Percentiles rank a stretch among this genome's conserved stretches.
phyloP scores from a whole-genome alignment of 2,329 filamentous ascomycete genomes.

The Penicillium polonicum region DNA sequence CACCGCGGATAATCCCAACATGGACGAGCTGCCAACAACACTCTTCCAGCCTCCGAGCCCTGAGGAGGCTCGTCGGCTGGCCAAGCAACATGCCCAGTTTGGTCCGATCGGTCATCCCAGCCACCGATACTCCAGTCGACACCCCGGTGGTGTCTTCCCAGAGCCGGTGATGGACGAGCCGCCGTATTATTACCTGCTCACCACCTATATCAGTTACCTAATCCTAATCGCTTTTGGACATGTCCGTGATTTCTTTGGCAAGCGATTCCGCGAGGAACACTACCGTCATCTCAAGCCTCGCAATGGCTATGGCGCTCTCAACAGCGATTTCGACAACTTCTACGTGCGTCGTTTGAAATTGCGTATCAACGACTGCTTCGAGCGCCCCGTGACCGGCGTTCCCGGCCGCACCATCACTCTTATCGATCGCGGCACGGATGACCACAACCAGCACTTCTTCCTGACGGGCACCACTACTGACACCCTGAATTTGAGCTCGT shows the following conservation, averaged over 20 bases:
- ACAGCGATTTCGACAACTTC: conserved; percentile 98
- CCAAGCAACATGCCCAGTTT: conserved; percentile 83
- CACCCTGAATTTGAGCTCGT: conserved; percentile 97
- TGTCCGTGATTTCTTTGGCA: conserved; percentile 95
- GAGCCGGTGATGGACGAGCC: conserved; percentile 91
- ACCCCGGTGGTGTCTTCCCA: conserved; percentile 75
- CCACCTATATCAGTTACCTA: conserved; percentile 97
- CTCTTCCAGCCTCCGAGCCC: conserved; percentile 85
- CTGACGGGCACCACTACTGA: conserved; percentile 88
- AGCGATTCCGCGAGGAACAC: conserved; percentile 83
- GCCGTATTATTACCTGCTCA: conserved; percentile 93
- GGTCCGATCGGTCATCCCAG: conserved; percentile 75
- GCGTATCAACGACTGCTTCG: conserved; percentile 95
- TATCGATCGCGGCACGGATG: conserved; percentile 83
- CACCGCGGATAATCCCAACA: conserved; percentile 70
- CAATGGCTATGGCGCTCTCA: conserved; percentile 91
- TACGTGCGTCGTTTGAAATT: conserved; percentile 91
- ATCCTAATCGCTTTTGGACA: conserved; percentile 94
- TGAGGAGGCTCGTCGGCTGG: conserved; percentile 74
- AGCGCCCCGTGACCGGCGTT: conserved; percentile 86
- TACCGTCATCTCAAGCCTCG: conserved; percentile 79
- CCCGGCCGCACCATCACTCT: conserved; percentile 92
- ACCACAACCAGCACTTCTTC: conserved; percentile 88
- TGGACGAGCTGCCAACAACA: conserved; percentile 71
- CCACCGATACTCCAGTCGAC: conserved; percentile 87